Evolutionary conservation across 108 stramenopile genomes (phyloP), one percentile per base, ranked within the genome.

Genomic region (Aureococcus anophagefferens): DNA sequence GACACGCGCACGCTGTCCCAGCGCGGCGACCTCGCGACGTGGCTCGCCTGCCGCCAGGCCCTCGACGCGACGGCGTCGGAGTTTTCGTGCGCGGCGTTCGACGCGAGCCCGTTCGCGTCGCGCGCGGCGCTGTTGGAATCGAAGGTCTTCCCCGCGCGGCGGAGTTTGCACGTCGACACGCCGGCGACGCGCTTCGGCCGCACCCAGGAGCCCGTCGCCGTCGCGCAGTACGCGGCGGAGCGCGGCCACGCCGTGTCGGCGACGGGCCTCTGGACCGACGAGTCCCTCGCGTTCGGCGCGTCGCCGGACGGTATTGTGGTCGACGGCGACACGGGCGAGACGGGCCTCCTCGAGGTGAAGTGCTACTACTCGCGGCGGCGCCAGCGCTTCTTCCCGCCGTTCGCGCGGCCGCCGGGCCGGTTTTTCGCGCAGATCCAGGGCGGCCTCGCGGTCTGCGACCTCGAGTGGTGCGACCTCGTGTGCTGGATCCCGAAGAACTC

Each of bases 1-100:
- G 84, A 86, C 73, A 59, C 51, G 51, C 51, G 51, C 21, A 25
- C 51, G 51, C 51, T 59, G 51, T 73, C 80, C 75, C 79, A 77
- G 37, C 70, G 76, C 35, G 68, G 79, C 67, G 91, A 90, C 72
- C 46, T 85, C 17, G 74, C 83, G 65, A 70, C 65, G 30, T 82
- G 81, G 81, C 37, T 82, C 59, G 68, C 75, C 16, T 9, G 75
- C 0, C 77, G 81, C 0, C 44, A 63, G 66, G 35, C 74, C 5
- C 46, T 78, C 40, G 63, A 75, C 63, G 81, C 77, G n/a, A 78
- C 81, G 31, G 81, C 81, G 0, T 82, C 81, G 0, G 77, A 82
- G 65, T 74, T 82, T 11, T 69, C 51, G 21, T 16, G 74, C 32
- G 69, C 74, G 0, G 67, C 76, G 5, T 35, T 77, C 31, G 74